Base-by-base conservation (phyloP, 139 green algal species). In the Parachlorella kessleri region DNA sequence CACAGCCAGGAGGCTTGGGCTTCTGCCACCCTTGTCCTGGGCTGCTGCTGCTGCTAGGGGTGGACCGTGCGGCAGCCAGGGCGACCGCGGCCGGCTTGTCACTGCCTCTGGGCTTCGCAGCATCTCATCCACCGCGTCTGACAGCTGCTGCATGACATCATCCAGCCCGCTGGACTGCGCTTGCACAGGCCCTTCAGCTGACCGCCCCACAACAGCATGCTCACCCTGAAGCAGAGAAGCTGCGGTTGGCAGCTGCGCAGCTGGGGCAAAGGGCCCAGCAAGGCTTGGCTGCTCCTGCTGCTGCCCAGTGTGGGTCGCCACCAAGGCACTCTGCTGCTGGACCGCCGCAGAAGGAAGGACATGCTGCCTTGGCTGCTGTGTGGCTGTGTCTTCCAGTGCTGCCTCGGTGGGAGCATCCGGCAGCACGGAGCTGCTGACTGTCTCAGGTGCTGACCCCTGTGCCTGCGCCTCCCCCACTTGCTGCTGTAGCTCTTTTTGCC, bases 361-460 rank as follows among this genome's bases (percentile, higher is more conserved):
- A n/a, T n/a, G n/a, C n/a, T n/a, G n/a, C n/a, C n/a, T n/a, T n/a
- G n/a, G n/a, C n/a, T n/a, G n/a, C n/a, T n/a, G n/a, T n/a, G 32
- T 74, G 21, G 75, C 75, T 0, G 75, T 81, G 66, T 81, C 75
- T 38, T 81, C 75, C 14, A 81, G 48, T 10, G 75, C 75, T 3
- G 66, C 41, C 4, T 74, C 75, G 1, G 75, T 33, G 0, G 66
- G 75, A 0, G 75, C 75, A 69, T 81, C 75, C 0, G 75, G 75
- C 9, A 81, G 66, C 28, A 75, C 39, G 3, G 75, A 81, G 35
- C 39, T 68, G 75, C 75, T 81, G 42, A 39, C 64, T 66, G 38
- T 41, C 66, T 73, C 75, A 0, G 64, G 41, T 35, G 30, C 42
- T 4, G 75, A 80, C 26, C 40, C 41, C 36, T 40, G 21, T 7